Evolutionary conservation across 495 filamentous ascomycete species (phyloP), one percentile per base, ranked within the genome.

Genomic region (Penicillium turbatum): DNA sequence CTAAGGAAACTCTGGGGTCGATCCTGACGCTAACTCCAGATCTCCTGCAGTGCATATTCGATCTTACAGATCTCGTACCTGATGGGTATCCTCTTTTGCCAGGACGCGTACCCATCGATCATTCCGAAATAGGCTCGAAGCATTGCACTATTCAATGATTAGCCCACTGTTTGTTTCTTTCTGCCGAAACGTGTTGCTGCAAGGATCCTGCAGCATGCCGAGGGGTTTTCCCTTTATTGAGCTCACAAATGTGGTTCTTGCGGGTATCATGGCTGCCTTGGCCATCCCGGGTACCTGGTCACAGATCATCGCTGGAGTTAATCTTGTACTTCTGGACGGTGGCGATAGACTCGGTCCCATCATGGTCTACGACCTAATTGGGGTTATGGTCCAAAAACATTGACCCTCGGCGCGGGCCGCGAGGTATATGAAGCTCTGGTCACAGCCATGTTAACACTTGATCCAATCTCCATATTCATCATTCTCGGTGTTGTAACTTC

Each of bases 161-260:
- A 9, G 26, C 57, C 42, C 48, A 55, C 52, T 51, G 41, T 59
- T 44, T 44, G 34, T 26, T 53, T 13, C 39, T 13, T 31, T 42
- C 46, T 53, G 36, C 41, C 56, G 53, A 46, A 66, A 66, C 63
- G 63, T 66, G 63, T 49, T 56, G 41, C 52, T 45, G 63, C 63
- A 66, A 59, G 63, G 60, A 66, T 59, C 48, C 44, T 60, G 55
- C 55, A 62, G 7, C 32, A 21, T 37, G 27, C 54, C 56, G 45
- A 56, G 29, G 10, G n/a, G 41, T 21, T 1, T 37, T 13, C 36
- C 46, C 36, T 39, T 31, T 35, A 41, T 44, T 54, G 60, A 50
- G 43, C 47, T 52, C 51, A 39, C 30, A 57, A 62, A 17, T 21
- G 27, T 55, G 55, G 36, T 24, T 46, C 29, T 27, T 21, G 15